Evolutionary conservation across 495 filamentous ascomycete species (phyloP), one percentile per base, ranked within the genome.

Genomic region (Polyplosphaeria fusca): DNA sequence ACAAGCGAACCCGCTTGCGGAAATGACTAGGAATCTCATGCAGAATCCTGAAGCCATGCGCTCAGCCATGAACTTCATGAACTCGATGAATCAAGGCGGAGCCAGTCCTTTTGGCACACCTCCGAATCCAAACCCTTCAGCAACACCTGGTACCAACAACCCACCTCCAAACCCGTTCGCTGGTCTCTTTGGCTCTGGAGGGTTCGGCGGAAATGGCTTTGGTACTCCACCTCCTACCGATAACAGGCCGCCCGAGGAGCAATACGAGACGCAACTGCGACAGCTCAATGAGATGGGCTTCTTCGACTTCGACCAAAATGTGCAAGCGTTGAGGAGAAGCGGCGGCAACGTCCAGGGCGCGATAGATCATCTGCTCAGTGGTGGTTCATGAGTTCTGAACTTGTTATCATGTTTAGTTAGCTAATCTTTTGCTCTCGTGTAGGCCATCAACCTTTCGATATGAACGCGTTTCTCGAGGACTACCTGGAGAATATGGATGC

Each of bases 251-350:
- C 93, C 92, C 0, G 94, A 97, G 77, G 94, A 96, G 67, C 77
- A 88, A 59, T 99, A 95, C 59, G 90, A 86, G 5, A 83, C 87
- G 13, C 94, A 99, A 68, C 74, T 99, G 43, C 78, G 89, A 42
- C 92, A 96, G 68, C 73, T 99, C 59, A 97, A 99, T 68, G 93
- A 97, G 49, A 99, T 99, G 94, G 94, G 94, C 3, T 97, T 99
- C 70, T 95, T 83, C 68, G 93, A 99, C 61, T 97, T 97, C 67
- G 91, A 97, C 51, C 70, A 86, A 66, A 99, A 99, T 60, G 82
- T 99, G 32, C 82, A 85, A 61, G 94, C 94, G 16, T 74, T 99
- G 69, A 82, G 93, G 72, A 79, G 91, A 59, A 83, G 87, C 52
- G 94, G 94, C 0, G 94, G 94, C 5, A 96, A 88, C 69, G 93